phyloP scores from a whole-genome alignment of 2,329 filamentous ascomycete species.

The Penicillium sp. region DNA sequence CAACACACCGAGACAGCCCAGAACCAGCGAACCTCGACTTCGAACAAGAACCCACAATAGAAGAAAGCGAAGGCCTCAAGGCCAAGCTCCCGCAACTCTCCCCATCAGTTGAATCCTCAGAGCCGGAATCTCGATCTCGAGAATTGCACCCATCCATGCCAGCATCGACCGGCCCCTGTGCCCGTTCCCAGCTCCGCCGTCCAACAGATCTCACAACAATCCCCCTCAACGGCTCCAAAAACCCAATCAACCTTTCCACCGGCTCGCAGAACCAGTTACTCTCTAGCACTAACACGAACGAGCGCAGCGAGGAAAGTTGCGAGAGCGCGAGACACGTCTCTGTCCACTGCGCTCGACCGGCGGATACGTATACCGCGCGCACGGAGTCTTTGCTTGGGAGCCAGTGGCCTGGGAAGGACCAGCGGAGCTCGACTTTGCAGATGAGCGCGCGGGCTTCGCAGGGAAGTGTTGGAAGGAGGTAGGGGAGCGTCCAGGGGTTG shows the following conservation, averaged over 20 bases:
- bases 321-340: conserved; percentile 34
- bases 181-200: not conserved
- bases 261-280: conserved; percentile 39
- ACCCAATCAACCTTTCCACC: conserved; percentile 35
- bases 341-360: conserved; percentile 37
- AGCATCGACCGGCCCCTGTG: too few species aligned
- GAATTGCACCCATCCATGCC: too few species aligned
- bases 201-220: conserved; percentile 19
- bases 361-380: conserved; percentile 37
- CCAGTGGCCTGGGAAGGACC: conserved; percentile 42
- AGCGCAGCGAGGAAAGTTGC: conserved; percentile 25
- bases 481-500: conserved; percentile 40
- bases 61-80: conserved; percentile 2
- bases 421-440: conserved; percentile 36
- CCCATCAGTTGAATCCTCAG: conserved; percentile 1
- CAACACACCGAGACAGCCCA: not conserved
- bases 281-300: conserved; percentile 32
- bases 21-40: not conserved
- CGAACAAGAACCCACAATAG: not conserved
- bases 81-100: conserved; percentile 3
- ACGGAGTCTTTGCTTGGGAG: conserved; percentile 41
- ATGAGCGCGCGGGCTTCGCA: conserved; percentile 30
- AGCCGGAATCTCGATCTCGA: not conserved
- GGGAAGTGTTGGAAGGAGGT: conserved; percentile 36
- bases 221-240: conserved; percentile 35